phyloP scores from a whole-genome alignment of 2,329 filamentous ascomycete species.

The Arachnopeziza araneosa region DNA sequence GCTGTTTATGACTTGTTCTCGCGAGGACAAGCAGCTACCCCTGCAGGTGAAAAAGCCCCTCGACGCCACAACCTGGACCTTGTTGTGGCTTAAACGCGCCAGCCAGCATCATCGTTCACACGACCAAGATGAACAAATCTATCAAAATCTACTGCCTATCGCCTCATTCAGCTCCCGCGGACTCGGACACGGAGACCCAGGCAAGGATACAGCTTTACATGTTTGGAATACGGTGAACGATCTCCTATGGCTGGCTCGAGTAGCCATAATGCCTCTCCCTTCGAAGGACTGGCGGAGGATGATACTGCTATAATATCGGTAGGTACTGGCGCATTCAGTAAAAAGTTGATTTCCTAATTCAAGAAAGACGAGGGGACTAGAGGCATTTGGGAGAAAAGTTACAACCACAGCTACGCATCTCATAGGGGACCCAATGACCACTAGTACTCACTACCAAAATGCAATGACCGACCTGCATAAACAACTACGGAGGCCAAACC shows the following conservation, averaged over 20 bases:
- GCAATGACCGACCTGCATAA: slow-evolving; percentile 87
- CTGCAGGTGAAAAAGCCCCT: background rate
- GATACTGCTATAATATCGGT: slow-evolving; percentile 31
- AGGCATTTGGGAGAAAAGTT: slow-evolving; percentile 91
- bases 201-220: slow-evolving; percentile 13
- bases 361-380: slow-evolving; percentile 72
- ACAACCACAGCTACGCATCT: slow-evolving; percentile 89
- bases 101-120: slow-evolving; percentile 6
- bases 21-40: background rate
- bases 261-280: slow-evolving; percentile 31
- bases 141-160: background rate
- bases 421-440: slow-evolving; percentile 58
- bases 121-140: slow-evolving; percentile 9
- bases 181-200: background rate
- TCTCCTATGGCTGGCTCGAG: slow-evolving; percentile 30
- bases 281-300: slow-evolving; percentile 24
- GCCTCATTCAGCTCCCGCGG: background rate
- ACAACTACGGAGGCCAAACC: slow-evolving; percentile 73
- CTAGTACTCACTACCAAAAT: slow-evolving; percentile 67
- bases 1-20: background rate
- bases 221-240: slow-evolving; percentile 22
- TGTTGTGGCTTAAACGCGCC: slow-evolving; percentile 1
- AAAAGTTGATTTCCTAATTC: slow-evolving; percentile 4
- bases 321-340: slow-evolving; percentile 7
- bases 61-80: background rate